phyloP scores from a whole-genome alignment of 2,329 filamentous ascomycete species.

The Cercospora sp. region DNA sequence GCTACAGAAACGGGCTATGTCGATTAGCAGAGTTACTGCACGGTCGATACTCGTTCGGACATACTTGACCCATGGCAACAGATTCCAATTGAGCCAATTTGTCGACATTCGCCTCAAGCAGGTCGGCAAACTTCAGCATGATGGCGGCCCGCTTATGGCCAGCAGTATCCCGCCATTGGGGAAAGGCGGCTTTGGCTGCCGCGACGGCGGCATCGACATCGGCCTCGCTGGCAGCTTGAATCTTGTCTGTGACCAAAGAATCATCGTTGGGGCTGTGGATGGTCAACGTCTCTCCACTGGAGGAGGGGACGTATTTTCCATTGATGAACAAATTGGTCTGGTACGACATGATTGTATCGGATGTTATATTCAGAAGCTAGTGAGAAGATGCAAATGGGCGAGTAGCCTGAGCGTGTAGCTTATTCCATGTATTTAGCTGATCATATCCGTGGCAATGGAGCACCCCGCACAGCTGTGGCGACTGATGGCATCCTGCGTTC shows the following conservation, averaged over 20 bases:
- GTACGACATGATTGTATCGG: not conserved
- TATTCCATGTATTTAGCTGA: not conserved
- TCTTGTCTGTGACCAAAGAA: slow-evolving; percentile 52
- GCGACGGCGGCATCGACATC: slow-evolving; percentile 59
- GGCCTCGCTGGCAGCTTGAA: slow-evolving; percentile 52
- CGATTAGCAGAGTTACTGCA: not conserved
- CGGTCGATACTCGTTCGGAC: not conserved
- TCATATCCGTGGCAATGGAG: not conserved
- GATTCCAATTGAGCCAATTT: slow-evolving; percentile 63
- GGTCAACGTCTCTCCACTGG: slow-evolving; percentile 2
- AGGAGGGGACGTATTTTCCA: slow-evolving; percentile 26
- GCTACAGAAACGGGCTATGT: slow-evolving; percentile 39
- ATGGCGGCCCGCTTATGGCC: slow-evolving; percentile 60
- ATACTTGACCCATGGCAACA: slow-evolving; percentile 55
- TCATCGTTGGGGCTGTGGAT: slow-evolving; percentile 40
- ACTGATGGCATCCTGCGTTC: not conserved
- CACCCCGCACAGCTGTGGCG: not conserved
- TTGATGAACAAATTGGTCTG: slow-evolving; percentile 45
- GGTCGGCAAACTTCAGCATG: slow-evolving; percentile 63
- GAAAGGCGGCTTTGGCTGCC: slow-evolving; percentile 60
- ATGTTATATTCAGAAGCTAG: not conserved
- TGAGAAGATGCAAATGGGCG: not conserved
- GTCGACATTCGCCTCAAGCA: slow-evolving; percentile 42
- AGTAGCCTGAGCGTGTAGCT: not conserved
- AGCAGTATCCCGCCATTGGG: slow-evolving; percentile 65